These are phyloP conservation scores for Leccinum incarnatum DNA, from an alignment of 768 basidiomycete genomes.

Conservation along the genomic window DNA sequence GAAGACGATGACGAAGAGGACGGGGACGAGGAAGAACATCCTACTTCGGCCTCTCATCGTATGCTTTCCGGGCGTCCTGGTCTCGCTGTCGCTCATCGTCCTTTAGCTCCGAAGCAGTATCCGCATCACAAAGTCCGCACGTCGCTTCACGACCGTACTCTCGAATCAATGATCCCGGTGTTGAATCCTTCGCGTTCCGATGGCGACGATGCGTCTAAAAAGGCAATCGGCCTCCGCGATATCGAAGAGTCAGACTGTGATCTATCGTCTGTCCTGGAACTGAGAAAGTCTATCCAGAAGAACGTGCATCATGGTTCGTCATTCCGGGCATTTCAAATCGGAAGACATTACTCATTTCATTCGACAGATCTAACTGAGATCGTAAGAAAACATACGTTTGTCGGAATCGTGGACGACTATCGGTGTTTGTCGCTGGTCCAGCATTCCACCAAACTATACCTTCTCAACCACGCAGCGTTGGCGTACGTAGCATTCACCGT, in stretches of 20 bases:
- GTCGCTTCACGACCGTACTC: slow-evolving; percentile 80
- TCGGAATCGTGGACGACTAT: slow-evolving; percentile 81
- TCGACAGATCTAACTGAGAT: slow-evolving; percentile 76
- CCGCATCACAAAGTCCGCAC: slow-evolving; percentile 93
- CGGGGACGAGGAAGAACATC: slow-evolving; percentile 29
- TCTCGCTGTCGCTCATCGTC: slow-evolving; percentile 4
- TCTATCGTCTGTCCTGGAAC: slow-evolving; percentile 66
- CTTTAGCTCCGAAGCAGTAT: slow-evolving; percentile 38
- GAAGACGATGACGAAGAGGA: slow-evolving; percentile 27
- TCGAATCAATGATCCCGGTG: slow-evolving; percentile 92
- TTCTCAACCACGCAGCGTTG: slow-evolving; percentile 81
- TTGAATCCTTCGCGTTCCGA: slow-evolving; percentile 49
- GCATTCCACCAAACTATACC: slow-evolving; percentile 82
- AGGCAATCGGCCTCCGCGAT: slow-evolving; percentile 39
- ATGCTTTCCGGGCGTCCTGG: not conserved
- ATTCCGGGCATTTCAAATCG: not conserved
- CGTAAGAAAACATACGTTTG: slow-evolving; percentile 83
- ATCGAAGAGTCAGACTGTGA: slow-evolving; percentile 76
- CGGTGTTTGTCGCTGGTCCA: slow-evolving; percentile 82
- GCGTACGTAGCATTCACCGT: slow-evolving; percentile 53
- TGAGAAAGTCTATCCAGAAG: slow-evolving; percentile 60
- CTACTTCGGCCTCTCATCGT: slow-evolving; percentile 28
- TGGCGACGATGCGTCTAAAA: slow-evolving; percentile 19
- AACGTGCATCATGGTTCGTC: slow-evolving; percentile 67
- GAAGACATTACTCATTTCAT: not conserved